Evolutionary conservation across 2,329 filamentous ascomycete genomes (phyloP).

Genomic region (Sarocladium oryzae): DNA sequence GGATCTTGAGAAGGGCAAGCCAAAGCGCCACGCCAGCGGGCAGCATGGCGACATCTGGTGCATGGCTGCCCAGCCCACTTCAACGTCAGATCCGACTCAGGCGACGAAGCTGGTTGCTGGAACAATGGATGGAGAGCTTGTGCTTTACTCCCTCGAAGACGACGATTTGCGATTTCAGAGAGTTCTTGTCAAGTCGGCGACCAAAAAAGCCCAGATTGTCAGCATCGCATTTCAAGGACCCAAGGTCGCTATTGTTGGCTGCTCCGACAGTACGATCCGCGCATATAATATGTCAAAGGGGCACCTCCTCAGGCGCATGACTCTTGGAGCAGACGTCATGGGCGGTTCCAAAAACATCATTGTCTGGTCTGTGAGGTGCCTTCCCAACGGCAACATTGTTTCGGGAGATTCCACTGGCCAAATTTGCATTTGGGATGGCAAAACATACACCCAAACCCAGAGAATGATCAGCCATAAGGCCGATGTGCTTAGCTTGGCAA

Average conservation of each 20-base stretch:
- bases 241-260: conserved; percentile 78
- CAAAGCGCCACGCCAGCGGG: conserved; percentile 76
- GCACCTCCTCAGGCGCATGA: conserved; percentile 71
- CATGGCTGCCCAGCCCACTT: conserved; percentile 72
- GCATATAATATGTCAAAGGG: conserved; percentile 81
- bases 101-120: conserved; percentile 65
- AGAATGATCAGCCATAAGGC: conserved; percentile 81
- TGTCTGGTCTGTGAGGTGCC: conserved; percentile 87
- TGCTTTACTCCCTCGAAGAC: conserved; percentile 80
- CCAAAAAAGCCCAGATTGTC: conserved; percentile 82
- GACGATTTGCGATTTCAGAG: conserved; percentile 74
- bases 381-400: conserved; percentile 83
- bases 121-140: conserved; percentile 85
- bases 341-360: conserved; percentile 80
- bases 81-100: conserved; percentile 16
- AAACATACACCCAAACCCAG: conserved; percentile 83
- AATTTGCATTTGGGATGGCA: conserved; percentile 87
- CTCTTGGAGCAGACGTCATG: conserved; percentile 69
- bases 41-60: conserved; percentile 98
- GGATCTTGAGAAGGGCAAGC: conserved; percentile 75
- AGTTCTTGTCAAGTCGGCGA: conserved; percentile 67
- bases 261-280: conserved; percentile 93
- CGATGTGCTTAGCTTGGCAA: conserved; percentile 83
- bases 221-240: conserved; percentile 86
- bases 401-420: conserved; percentile 94